Evolutionary conservation across 1,284 basidiomycete species (phyloP), one percentile per base, ranked within the genome.

Genomic region (Malassezia restricta): DNA sequence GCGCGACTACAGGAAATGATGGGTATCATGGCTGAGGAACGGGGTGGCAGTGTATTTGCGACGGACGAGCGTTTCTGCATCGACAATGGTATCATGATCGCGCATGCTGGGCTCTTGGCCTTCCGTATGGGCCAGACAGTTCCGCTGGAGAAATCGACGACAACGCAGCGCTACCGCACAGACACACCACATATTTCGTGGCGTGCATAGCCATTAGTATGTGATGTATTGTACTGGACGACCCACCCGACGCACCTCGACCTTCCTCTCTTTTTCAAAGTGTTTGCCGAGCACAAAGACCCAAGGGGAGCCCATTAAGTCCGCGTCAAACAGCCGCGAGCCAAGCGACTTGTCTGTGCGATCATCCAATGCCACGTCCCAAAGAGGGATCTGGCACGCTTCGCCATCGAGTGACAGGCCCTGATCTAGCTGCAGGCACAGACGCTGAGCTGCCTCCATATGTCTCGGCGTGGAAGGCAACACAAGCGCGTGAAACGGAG

Each of bases 61-160:
- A 98, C 88, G 0, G 94, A 99, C 74, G 91, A 96, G 75, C 80
- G 89, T 50, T 96, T 94, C 75, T 96, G 92, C 75, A 96, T 99
- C 58, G 94, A 99, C 75, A 99, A 99, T 68, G 94, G 94, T 3
- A 92, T 98, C 68, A 99, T 99, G 94, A 98, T 99, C 52, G 94
- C 94, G 1, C 94, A 99, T 74, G 94, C 94, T 2, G 92, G 92
- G 27, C 77, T 99, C 43, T 78, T 99, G 35, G 83, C 84, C 54
- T 88, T 83, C 74, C 80, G 94, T 6, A 96, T 94, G 89, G 92
- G 92, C 5, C 40, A 62, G 8, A 52, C 56, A 33, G 70, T 64
- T 20, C 58, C 57, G 12, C 49, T 73, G 33, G 62, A 60, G 15
- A 68, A 71, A 60, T 65, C 61, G 31, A 71, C 66, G 8, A 66